Base-by-base conservation (phyloP, 345 rosid species). In the Lepidium didymum region DNA sequence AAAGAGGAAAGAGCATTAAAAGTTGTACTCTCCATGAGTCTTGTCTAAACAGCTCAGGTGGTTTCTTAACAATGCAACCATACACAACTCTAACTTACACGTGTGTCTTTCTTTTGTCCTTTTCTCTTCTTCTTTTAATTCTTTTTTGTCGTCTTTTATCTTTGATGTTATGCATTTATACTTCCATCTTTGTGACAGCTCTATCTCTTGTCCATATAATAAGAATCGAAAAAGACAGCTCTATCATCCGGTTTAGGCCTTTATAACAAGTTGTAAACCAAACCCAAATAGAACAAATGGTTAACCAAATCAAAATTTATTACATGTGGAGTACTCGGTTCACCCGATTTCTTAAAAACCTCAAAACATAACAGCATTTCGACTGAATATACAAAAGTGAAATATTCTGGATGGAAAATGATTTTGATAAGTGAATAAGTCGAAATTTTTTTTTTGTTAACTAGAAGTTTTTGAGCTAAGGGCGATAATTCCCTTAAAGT, bases 11-110 rank as follows among this genome's bases (percentile, higher is more conserved):
- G 54, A 64, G 59, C 70, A 72, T 47, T 72, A 2, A 73, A 73
- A 66, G 72, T 66, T 57, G 67, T 58, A 66, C 66, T 72, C 76
- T 64, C 65, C 76, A 72, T 72, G 59, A 64, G 76, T 72, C 76
- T 72, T 72, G 70, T 72, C 76, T 72, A 64, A 64, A 72, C 76
- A 72, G 76, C 76, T 72, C 70, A 72, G 76, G 76, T 72, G 70
- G 37, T 72, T 72, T 29, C 29, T 56, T 64, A 27, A 72, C 50
- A 13, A 72, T 72, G 46, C 76, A 72, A 72, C 76, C 70, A 72
- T 72, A 72, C 70, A 64, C 70, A 72, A 72, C 65, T 64, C 76
- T 58, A 66, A 50, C 77, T 37, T 44, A 78, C 74, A 52, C 69
- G 66, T 72, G 76, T 64, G 76, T 13, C 60, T 47, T 11, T 38